phyloP scores from a whole-genome alignment of 768 basidiomycete species.

The Phlegmacium glaucopus region DNA sequence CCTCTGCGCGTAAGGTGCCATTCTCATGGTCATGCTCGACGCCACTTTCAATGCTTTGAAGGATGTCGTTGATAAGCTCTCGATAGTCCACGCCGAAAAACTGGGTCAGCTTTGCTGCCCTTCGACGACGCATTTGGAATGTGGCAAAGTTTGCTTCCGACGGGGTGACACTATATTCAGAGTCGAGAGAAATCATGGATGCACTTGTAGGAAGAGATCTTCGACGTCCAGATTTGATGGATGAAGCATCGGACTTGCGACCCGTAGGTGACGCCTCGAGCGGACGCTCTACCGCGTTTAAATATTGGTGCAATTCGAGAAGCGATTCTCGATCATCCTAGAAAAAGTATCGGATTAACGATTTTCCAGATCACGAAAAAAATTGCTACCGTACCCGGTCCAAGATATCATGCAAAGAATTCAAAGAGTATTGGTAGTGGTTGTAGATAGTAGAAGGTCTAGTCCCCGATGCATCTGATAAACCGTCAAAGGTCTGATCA shows the following conservation, averaged over 20 bases:
- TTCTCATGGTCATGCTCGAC: conserved; percentile 63
- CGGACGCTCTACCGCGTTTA: conserved; percentile 34
- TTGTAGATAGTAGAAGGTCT: conserved; percentile 54
- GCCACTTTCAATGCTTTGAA: conserved; percentile 78
- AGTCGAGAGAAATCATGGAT: conserved; percentile 54
- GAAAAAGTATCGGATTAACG: conserved; percentile 8
- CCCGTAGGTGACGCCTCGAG: conserved; percentile 7
- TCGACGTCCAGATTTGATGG: conserved; percentile 28
- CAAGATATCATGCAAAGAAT: conserved; percentile 77
- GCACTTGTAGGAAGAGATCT: conserved; percentile 13
- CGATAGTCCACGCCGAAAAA: conserved; percentile 89
- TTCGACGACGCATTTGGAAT: conserved; percentile 69
- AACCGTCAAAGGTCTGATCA: conserved; percentile 7
- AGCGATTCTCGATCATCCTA: conserved; percentile 78
- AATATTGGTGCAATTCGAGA: conserved; percentile 68
- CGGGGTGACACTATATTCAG: conserved; percentile 42
- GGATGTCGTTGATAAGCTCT: conserved; percentile 69
- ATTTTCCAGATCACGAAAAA: conserved; percentile 2
- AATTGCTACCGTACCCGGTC: conserved; percentile 56
- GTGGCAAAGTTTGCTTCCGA: conserved; percentile 43
- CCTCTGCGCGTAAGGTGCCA: conserved; percentile 63
- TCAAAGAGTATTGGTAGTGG: conserved; percentile 78
- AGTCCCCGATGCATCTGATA: conserved; percentile 13
- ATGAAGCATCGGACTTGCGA: conserved; percentile 31
- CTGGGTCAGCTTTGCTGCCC: conserved; percentile 80